Conservation (phyloP, 345 rosid species). For the Balakata baccata region DNA sequence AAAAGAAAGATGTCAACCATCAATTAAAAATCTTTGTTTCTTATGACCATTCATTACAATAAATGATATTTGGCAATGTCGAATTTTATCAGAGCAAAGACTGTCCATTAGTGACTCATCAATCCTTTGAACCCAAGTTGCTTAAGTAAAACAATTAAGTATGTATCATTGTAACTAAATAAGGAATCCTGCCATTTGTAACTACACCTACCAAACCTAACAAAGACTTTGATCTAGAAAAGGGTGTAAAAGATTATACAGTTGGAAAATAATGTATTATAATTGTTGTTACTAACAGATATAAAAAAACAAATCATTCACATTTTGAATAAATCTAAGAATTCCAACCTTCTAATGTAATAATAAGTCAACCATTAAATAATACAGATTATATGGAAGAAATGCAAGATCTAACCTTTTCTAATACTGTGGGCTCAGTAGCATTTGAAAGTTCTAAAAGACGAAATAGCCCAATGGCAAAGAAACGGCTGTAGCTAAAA, state of each 20-base stretch:
- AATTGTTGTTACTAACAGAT: background rate
- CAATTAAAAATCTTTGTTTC: background rate
- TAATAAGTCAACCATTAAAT: background rate
- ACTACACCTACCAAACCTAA: too few relatives aligned
- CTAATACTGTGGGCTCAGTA: constrained; percentile 76
- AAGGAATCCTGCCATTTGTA: too few relatives aligned
- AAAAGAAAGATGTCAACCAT: background rate
- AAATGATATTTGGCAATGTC: too few relatives aligned
- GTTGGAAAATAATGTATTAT: too few relatives aligned
- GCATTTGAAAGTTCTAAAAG: constrained; percentile 90
- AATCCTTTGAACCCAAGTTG: too few relatives aligned
- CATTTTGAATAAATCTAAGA: background rate
- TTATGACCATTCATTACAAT: background rate
- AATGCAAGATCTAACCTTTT: constrained; percentile 55
- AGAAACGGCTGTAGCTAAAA: constrained; percentile 96
- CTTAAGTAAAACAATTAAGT: too few relatives aligned
- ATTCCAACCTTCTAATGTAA: background rate
- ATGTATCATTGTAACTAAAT: too few relatives aligned
- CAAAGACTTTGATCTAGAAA: too few relatives aligned
- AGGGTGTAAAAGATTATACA: background rate
- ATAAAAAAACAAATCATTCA: background rate
- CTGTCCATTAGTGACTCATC: too few relatives aligned
- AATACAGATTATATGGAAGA: background rate
- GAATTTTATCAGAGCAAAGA: too few relatives aligned
- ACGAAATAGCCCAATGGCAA: constrained; percentile 92